These are phyloP conservation scores for Kwoniella bestiolae DNA, from an alignment of 768 basidiomycete species.

Conservation along the genomic window DNA sequence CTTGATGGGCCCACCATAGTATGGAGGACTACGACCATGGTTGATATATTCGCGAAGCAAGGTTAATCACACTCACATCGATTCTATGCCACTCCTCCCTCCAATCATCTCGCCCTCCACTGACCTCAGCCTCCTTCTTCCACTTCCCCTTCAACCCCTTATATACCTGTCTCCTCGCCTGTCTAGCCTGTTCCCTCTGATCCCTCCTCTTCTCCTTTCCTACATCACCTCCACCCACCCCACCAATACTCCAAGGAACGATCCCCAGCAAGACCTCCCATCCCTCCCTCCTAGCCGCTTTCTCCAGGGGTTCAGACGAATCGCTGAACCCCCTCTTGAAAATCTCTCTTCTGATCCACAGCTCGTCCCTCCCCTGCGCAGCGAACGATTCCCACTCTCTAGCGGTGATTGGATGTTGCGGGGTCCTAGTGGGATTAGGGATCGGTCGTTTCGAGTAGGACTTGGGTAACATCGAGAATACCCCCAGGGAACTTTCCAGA, in stretches of 20 bases:
- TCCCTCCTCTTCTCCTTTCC: constrained; percentile 72
- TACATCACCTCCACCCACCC: constrained; percentile 65
- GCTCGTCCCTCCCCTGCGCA: constrained; percentile 50
- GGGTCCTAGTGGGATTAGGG: constrained; percentile 70
- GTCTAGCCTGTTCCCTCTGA: constrained; percentile 41
- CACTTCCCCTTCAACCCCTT: constrained; percentile 74
- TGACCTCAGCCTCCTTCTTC: constrained; percentile 64
- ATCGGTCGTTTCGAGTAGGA: constrained; percentile 48
- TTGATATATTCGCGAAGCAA: too few species aligned
- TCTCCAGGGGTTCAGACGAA: constrained; percentile 40
- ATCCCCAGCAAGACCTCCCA: constrained; percentile 94
- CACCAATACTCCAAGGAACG: constrained; percentile 73
- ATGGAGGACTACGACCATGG: too few species aligned
- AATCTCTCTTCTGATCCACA: constrained; percentile 54
- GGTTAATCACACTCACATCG: constrained; percentile 47
- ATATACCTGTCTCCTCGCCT: constrained; percentile 64
- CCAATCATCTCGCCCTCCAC: constrained; percentile 63
- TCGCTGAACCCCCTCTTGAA: constrained; percentile 52
- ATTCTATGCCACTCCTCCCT: constrained; percentile 68
- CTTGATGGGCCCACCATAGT: too few species aligned
- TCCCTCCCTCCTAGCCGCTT: constrained; percentile 65
- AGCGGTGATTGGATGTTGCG: constrained; percentile 74
- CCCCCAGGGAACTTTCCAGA: constrained; percentile 42
- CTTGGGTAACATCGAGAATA: constrained; percentile 44
- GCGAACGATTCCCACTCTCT: constrained; percentile 68